Base-by-base conservation (phyloP, 768 basidiomycete genomes). In the Termitomyces sp. region DNA sequence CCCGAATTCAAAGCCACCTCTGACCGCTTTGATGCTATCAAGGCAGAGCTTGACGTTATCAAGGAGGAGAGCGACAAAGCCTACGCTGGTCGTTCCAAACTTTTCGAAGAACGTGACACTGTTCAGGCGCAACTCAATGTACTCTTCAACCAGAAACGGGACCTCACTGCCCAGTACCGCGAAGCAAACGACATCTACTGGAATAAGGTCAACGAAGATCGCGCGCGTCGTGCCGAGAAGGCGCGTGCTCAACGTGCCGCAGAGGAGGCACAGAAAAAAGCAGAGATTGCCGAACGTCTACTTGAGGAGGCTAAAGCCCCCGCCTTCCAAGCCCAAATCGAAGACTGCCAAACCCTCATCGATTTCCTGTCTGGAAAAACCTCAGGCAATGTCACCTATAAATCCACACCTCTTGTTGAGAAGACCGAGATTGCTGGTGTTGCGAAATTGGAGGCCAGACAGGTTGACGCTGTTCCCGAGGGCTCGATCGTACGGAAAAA, bases 271-370 rank as follows among this genome's bases (percentile, higher is more conserved):
- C 79, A 83, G 64, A 93, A 89, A 76, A 88, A 83, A 68, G 74
- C 86, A 70, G 93, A 94, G 66, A 77, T 87, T 56, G 87, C 83
- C 10, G 82, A 89, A 60, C 86, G 84, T 36, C 69, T 98, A 44
- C 85, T 89, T 49, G 97, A 99, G 56, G 94, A 98, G 67, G 97
- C 97, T 22, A 83, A 86, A 56, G 65, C 79, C 22, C 95, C 97
- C 25, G 97, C 97, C 0, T 98, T 83, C 79, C 91, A 92, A 64
- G 79, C 85, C 50, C 85, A 98, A 68, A 94, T 99, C 63, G 93
- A 98, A 75, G 97, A 98, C 68, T 98, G 94, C 74, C 88, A 91
- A 66, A 96, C 89, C 3, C 83, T 97, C 60, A 87, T 96, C 66
- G 89, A 94, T 69, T 85, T 78, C 66, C 85, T 97, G 72, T 85